Evolutionary conservation across 1,139 yeast species (phyloP), one percentile per base, ranked within the genome.

Genomic region (Diutina scorzettiae): DNA sequence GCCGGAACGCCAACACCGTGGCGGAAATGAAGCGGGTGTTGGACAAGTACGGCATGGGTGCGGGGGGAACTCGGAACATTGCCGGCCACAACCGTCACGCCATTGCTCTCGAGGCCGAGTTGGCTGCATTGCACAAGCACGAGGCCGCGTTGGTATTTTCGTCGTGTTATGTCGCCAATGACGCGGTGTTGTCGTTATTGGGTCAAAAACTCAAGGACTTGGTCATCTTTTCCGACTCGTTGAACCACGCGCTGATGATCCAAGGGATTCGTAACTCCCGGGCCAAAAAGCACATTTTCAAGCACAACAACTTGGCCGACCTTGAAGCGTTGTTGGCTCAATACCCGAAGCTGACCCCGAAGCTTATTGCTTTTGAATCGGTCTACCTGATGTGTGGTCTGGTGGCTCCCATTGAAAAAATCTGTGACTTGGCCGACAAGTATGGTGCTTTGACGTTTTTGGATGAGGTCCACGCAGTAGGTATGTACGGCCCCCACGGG

Each of bases 321-420:
- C 74, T 91, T 57, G 98, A 93, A 64, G 66, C 65, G 43, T 72
- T 77, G 58, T 76, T 91, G 58, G 77, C 83, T 33, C 72, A 72
- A 60, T 84, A 83, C 57, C 98, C 98, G 28, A 73, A 76, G 54
- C 73, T 81, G 14, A 75, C 80, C 39, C 98, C 99, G 42, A 91
- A 91, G 64, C 73, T 91, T 58, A 91, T 91, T 66, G 97, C 97
- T 1, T 91, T 91, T 62, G 99, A 91, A 64, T 80, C 94, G 7
- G 97, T 91, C 46, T 91, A 91, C 64, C 87, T 96, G 46, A 91
- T 91, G 99, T 87, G 96, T 57, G 99, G 99, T 33, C 85, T 96
- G 14, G 85, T 93, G 48, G 82, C 96, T 23, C 96, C 96, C 41
- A 91, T 91, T 55, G 86, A 83, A 56, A 79, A 76, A 50, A 87